Percentiles rank a stretch among this genome's conserved stretches.
These are phyloP conservation scores for Nannochloropsis gaditana DNA, from an alignment of 108 stramenopile genomes.

Conservation along the genomic window DNA sequence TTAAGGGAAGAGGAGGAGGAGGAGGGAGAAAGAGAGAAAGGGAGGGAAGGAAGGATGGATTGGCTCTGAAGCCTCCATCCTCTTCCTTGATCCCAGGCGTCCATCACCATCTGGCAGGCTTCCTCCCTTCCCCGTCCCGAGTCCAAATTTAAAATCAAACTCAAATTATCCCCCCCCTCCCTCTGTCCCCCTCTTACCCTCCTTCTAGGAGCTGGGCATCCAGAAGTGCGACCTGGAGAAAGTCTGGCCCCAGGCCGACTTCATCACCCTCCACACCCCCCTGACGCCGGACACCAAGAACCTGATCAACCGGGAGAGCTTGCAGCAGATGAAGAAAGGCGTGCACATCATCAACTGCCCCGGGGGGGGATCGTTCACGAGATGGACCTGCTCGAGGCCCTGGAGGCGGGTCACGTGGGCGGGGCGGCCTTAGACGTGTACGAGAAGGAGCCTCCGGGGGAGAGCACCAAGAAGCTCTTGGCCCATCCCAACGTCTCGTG, in stretches of 20 bases:
- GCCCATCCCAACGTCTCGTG: constrained; percentile 52
- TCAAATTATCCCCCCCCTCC: not conserved
- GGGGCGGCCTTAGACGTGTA: constrained; percentile 54
- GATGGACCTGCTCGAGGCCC: constrained; percentile 39
- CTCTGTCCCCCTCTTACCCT: not conserved
- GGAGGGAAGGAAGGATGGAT: not conserved
- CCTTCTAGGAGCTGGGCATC: constrained; percentile 33
- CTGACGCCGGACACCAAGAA: constrained; percentile 55
- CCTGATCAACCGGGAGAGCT: constrained; percentile 42
- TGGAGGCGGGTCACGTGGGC: constrained; percentile 52
- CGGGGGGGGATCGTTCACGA: constrained; percentile 56
- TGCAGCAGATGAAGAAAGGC: constrained; percentile 52
- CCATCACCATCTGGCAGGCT: too few species aligned
- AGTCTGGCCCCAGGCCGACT: constrained; percentile 48
- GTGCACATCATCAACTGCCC: constrained; percentile 55
- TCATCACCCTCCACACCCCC: constrained; percentile 56
- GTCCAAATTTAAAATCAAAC: not conserved
- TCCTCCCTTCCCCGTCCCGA: too few species aligned
- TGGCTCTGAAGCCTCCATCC: too few species aligned
- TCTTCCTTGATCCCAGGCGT: too few species aligned
- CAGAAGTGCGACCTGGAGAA: constrained; percentile 39
- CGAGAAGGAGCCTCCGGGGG: constrained; percentile 50
- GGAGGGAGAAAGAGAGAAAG: not conserved
- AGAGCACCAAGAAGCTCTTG: constrained; percentile 30
- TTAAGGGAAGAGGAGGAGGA: too few species aligned